A percentile compares a stretch with the other conserved stretches of the same genome.
Conservation (phyloP, 2,329 filamentous ascomycete species). For the Botrytis tulipae region DNA sequence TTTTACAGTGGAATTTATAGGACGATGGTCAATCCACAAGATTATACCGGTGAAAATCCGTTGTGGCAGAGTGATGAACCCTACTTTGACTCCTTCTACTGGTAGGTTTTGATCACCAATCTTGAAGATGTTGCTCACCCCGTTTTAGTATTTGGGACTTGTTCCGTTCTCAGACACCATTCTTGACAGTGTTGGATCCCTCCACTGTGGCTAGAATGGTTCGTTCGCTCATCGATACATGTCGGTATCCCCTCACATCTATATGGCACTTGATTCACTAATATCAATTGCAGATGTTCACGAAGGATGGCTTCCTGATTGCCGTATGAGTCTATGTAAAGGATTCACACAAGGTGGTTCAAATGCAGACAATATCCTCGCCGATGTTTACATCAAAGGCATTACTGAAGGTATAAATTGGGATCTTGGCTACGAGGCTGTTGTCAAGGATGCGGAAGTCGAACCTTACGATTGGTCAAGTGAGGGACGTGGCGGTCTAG, state of each 20-base stretch:
- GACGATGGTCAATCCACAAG: slow-evolving; percentile 68
- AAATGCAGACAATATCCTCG: slow-evolving; percentile 69
- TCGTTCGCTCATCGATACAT: slow-evolving; percentile 70
- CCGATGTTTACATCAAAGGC: slow-evolving; percentile 67
- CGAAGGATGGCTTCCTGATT: slow-evolving; percentile 46
- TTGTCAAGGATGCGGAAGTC: slow-evolving; percentile 57
- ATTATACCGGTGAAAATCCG: slow-evolving; percentile 72
- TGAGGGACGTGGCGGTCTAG: slow-evolving; percentile 67
- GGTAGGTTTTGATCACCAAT: slow-evolving; percentile 22
- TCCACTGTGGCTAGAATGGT: slow-evolving; percentile 62
- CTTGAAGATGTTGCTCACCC: background rate
- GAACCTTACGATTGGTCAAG: slow-evolving; percentile 65
- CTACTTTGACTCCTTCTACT: slow-evolving; percentile 74
- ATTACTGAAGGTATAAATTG: slow-evolving; percentile 64
- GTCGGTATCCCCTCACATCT: slow-evolving; percentile 41
- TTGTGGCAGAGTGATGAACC: slow-evolving; percentile 64
- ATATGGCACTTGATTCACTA: background rate
- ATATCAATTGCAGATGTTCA: slow-evolving; percentile 39
- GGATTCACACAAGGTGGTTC: slow-evolving; percentile 75
- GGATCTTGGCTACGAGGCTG: slow-evolving; percentile 66
- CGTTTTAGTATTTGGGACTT: slow-evolving; percentile 62
- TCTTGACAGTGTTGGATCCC: slow-evolving; percentile 69
- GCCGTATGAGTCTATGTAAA: slow-evolving; percentile 67
- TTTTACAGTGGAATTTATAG: slow-evolving; percentile 72
- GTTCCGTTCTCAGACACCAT: slow-evolving; percentile 66